Percentiles rank a stretch among this genome's conserved stretches.
Evolutionary conservation across 1,284 basidiomycete species (phyloP).

Genomic region (Ceratorhiza oryzae-sativae): DNA sequence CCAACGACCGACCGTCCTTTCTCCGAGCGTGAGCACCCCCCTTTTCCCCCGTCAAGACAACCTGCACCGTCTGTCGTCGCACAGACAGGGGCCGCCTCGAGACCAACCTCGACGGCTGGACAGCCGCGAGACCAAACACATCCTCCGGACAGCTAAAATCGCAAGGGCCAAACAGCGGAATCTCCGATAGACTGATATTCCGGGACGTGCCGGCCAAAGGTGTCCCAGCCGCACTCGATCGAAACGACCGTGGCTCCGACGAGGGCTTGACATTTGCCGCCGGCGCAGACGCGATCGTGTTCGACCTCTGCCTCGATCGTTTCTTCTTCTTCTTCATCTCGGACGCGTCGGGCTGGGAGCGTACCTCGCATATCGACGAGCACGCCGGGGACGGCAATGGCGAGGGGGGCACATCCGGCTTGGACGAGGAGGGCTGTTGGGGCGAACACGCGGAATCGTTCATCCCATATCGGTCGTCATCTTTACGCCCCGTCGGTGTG

Average conservation of each 20-base stretch:
- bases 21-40: background rate
- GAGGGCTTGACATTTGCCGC: background rate
- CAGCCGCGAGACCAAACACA: constrained; percentile 19
- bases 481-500: background rate
- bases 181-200: constrained; percentile 30
- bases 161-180: background rate
- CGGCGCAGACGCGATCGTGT: background rate
- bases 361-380: background rate
- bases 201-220: background rate
- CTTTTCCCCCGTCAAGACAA: background rate
- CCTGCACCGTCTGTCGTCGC: background rate
- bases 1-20: background rate
- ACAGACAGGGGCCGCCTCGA: background rate
- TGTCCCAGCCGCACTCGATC: background rate
- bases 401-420: background rate
- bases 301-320: constrained; percentile 11
- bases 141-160: constrained; percentile 7
- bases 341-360: constrained; percentile 25
- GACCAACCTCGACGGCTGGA: constrained; percentile 1
- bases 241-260: constrained; percentile 13
- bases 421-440: too few species aligned
- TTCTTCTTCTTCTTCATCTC: constrained; percentile 13
- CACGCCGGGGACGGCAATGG: background rate
- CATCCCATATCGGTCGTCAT: background rate
- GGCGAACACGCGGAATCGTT: background rate